Evolutionary conservation across 805 yeast species (phyloP), one percentile per base, ranked within the genome.

Genomic region (Candida michaelii): DNA sequence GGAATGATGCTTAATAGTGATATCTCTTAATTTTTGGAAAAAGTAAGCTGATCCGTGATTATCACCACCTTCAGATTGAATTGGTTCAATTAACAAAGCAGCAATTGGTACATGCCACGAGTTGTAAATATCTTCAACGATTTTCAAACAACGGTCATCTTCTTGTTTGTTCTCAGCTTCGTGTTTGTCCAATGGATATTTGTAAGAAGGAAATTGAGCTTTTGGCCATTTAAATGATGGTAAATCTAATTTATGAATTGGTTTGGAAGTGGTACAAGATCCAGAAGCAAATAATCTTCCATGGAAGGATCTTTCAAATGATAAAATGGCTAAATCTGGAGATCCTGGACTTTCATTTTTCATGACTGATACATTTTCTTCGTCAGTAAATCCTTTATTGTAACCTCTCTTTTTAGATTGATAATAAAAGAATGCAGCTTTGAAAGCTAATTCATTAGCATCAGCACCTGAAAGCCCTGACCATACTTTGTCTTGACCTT

Each of bases 151-250:
- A 59, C 93, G 77, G 47, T 74, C 80, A 67, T 90, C 98, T 69
- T 89, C 97, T 39, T 72, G 63, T 37, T 71, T 69, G 77, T 90
- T 90, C 52, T 69, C 80, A 36, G 72, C 80, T 31, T 59, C 79
- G 60, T 80, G 59, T 39, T 78, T 74, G 43, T 80, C 90, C 58
- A 89, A 76, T 45, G 98, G 98, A 65, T 89, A 90, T 65, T 82
- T 71, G 66, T 88, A 82, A 39, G 76, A 55, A 50, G 98, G 98
- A 73, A 83, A 90, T 49, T 88, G 89, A 43, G 97, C 97, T 64
- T 86, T 89, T 60, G 98, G 98, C 97, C 97, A 90, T 59, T 87
- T 80, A 73, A 90, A 90, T 5, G 96, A 82, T 47, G 98, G 98
- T 69, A 91, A 73, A 65, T 84, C 90, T 65, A 90, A 72, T 72